phyloP scores from a whole-genome alignment of 2,329 filamentous ascomycete species.

The Aspergillus uvarum region DNA sequence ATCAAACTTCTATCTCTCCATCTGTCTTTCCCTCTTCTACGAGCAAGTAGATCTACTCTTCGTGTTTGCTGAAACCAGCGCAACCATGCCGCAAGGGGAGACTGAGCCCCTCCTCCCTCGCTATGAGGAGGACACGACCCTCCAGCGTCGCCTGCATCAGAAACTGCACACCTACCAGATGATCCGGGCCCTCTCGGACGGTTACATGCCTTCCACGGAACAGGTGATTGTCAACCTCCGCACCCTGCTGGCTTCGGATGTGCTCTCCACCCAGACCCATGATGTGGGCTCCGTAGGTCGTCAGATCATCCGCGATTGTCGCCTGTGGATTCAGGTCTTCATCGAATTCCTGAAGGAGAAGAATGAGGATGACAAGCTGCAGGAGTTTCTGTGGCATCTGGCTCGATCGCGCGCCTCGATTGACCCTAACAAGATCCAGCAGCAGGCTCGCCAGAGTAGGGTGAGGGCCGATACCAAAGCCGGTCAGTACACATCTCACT shows the following conservation, averaged over 20 bases:
- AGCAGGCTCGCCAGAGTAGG: slow-evolving; percentile 62
- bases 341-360: slow-evolving; percentile 81
- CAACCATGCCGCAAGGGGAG: slow-evolving; percentile 54
- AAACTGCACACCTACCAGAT: slow-evolving; percentile 95
- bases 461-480: slow-evolving; percentile 70
- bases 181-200: slow-evolving; percentile 74
- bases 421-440: slow-evolving; percentile 63
- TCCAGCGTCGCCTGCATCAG: slow-evolving; percentile 76
- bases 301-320: slow-evolving; percentile 68
- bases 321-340: slow-evolving; percentile 73
- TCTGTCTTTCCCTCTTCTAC: not conserved
- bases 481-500: slow-evolving; percentile 44
- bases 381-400: slow-evolving; percentile 87
- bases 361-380: slow-evolving; percentile 79
- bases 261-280: slow-evolving; percentile 72
- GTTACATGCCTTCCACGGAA: slow-evolving; percentile 90
- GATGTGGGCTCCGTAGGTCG: slow-evolving; percentile 77
- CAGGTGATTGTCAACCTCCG: slow-evolving; percentile 78
- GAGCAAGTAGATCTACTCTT: not conserved
- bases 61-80: not conserved
- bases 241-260: slow-evolving; percentile 72
- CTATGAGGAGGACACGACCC: slow-evolving; percentile 69
- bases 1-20: not conserved
- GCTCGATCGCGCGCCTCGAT: slow-evolving; percentile 70
- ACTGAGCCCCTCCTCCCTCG: slow-evolving; percentile 77